Evolutionary conservation across 805 yeast species (phyloP).

Genomic region (Henningerozyma blattae): DNA sequence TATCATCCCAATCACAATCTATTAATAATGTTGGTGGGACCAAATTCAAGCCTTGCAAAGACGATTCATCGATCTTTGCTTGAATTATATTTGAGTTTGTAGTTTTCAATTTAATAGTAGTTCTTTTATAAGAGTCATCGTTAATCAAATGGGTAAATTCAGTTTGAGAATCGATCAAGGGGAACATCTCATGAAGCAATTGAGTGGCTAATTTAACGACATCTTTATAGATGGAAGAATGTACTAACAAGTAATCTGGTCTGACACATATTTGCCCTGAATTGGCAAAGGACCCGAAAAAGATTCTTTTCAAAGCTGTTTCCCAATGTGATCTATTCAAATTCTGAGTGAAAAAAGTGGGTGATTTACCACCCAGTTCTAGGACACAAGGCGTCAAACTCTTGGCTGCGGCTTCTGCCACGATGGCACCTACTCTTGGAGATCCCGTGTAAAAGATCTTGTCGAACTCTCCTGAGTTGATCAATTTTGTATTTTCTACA

Average conservation of each 20-base stretch:
- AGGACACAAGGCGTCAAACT: slow-evolving; percentile 66
- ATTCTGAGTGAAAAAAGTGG: slow-evolving; percentile 53
- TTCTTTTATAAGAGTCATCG: slow-evolving; percentile 37
- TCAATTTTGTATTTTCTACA: slow-evolving; percentile 45
- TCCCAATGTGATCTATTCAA: slow-evolving; percentile 32
- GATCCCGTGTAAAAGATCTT: slow-evolving; percentile 84
- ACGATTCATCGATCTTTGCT: neutral
- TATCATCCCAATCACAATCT: slow-evolving; percentile 52
- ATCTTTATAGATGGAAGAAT: slow-evolving; percentile 40
- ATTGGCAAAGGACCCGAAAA: slow-evolving; percentile 70
- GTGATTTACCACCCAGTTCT: slow-evolving; percentile 91
- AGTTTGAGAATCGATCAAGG: slow-evolving; percentile 23
- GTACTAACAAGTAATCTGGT: slow-evolving; percentile 72
- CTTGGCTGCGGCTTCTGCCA: slow-evolving; percentile 76
- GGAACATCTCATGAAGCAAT: slow-evolving; percentile 34
- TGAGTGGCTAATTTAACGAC: slow-evolving; percentile 33
- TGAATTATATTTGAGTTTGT: slow-evolving; percentile 36
- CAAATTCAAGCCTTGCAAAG: slow-evolving; percentile 25
- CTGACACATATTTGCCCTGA: slow-evolving; percentile 90
- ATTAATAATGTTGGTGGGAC: slow-evolving; percentile 65
- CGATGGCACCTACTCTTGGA: slow-evolving; percentile 58
- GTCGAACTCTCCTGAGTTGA: slow-evolving; percentile 53
- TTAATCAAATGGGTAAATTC: slow-evolving; percentile 56
- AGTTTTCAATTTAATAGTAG: slow-evolving; percentile 30
- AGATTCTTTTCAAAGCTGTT: slow-evolving; percentile 46